A percentile compares a stretch with the other conserved stretches of the same genome.
Conservation (phyloP, 1,139 yeast genomes). For the Magnusiomyces sp. region DNA sequence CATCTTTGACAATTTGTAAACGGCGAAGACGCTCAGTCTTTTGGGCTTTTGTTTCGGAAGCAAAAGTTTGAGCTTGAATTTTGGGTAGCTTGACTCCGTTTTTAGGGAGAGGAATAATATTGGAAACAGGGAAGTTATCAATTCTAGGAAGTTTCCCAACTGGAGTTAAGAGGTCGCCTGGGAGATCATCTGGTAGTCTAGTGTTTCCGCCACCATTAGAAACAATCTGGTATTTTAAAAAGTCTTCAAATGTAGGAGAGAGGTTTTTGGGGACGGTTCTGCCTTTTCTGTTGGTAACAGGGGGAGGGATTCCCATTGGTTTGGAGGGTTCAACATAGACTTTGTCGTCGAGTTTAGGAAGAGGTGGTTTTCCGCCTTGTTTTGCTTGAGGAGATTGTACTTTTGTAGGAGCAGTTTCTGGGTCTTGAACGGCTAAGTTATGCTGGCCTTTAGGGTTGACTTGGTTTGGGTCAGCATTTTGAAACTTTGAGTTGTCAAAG, state of each 20-base stretch:
- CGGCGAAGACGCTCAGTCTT: slow-evolving; percentile 22
- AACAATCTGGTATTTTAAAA: slow-evolving; percentile 12
- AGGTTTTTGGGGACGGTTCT: neutral
- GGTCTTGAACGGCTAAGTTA: too few relatives aligned
- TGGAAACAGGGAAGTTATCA: slow-evolving; percentile 20
- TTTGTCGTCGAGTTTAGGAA: neutral
- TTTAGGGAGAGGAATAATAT: slow-evolving; percentile 13
- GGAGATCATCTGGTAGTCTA: slow-evolving; percentile 4
- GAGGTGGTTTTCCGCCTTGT: neutral
- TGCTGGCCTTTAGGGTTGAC: neutral
- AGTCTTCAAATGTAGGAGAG: slow-evolving; percentile 4
- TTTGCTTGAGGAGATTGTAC: neutral
- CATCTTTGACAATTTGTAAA: slow-evolving; percentile 41
- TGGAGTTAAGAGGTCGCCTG: slow-evolving; percentile 10
- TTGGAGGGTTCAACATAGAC: neutral
- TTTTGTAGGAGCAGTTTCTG: neutral
- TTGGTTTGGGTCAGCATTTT: neutral
- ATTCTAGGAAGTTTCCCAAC: slow-evolving; percentile 18
- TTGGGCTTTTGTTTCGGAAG: slow-evolving; percentile 5
- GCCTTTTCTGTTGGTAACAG: neutral
- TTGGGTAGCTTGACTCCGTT: slow-evolving; percentile 3
- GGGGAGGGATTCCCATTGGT: neutral
- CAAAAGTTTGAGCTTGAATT: slow-evolving; percentile 8
- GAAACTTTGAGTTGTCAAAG: too few relatives aligned
- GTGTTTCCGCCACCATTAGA: slow-evolving; percentile 12